Base-by-base conservation (phyloP, 805 yeast genomes). In the Danielia reshetovae region DNA sequence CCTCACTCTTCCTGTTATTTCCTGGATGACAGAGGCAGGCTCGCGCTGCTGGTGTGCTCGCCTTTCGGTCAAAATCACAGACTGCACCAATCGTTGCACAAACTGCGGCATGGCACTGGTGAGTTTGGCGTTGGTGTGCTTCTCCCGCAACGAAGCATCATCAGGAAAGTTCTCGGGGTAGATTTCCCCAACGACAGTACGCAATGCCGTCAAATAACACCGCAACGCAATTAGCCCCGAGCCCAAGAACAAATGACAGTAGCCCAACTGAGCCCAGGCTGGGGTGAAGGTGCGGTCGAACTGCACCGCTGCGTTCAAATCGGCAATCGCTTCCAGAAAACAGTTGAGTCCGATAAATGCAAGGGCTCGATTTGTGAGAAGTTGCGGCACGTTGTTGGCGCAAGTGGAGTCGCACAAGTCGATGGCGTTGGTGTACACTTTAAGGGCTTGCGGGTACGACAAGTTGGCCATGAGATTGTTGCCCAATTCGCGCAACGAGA, bases 211-310 rank as follows among this genome's bases (percentile, higher is more conserved):
- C 10, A 55, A 46, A 43, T 65, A 65, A 39, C 65, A 58, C 31
- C 50, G 46, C 28, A 65, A 46, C 2, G 68, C 59, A 7, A 56
- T 30, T 17, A 64, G 40, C 29, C 63, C 56, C 24, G 46, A 45
- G 4, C 70, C 70, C 63, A 65, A 56, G 43, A 62, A 65, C 24
- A 66, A 46, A 28, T 65, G 68, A 42, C 68, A 65, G 48, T 64
- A 66, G 4, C 68, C 70, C 39, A 66, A 49, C 46, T 66, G 72
- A 13, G 63, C 49, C 72, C 72, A 66, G 5, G 69, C 72, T 2
- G 71, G 65, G 4, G 65, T 55, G 40, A 59, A 62, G 5, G 58
- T 48, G 21, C 57, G 42, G 38, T 65, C 70, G 24, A 43, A 31
- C 14, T 31, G 27, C 7, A 65, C 42, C 0, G 70, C 70, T 11